These are phyloP conservation scores for Magnolia officinalis DNA, from an alignment of 164 flowering plant species.

Conservation along the genomic window DNA sequence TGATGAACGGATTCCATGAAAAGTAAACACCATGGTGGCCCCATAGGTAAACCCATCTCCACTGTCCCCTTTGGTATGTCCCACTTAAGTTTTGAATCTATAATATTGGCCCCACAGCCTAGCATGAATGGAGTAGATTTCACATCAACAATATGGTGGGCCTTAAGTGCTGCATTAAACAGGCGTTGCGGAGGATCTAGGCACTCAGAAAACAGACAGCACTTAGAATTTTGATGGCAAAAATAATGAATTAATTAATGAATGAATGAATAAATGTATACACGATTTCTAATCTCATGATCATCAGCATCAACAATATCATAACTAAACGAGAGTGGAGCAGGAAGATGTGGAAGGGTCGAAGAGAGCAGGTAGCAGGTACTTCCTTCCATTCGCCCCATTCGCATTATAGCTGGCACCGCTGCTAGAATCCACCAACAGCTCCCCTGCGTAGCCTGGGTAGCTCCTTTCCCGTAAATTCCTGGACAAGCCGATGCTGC, in stretches of 20 bases:
- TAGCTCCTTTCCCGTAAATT: conserved; percentile 42
- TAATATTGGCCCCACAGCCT: too few species aligned
- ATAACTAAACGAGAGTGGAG: conserved; percentile 14
- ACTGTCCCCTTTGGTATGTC: too few species aligned
- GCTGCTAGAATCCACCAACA: conserved; percentile 27
- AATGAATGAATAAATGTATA: not conserved
- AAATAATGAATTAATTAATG: not conserved
- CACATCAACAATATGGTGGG: too few species aligned
- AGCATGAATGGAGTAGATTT: too few species aligned
- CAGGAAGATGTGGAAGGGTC: conserved; percentile 28
- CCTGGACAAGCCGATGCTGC: conserved; percentile 52
- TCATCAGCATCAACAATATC: not conserved
- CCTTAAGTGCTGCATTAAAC: too few species aligned
- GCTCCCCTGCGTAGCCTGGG: conserved; percentile 48
- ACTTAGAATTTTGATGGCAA: too few species aligned
- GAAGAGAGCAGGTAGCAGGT: conserved; percentile 40
- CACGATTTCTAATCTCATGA: not conserved
- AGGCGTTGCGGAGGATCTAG: too few species aligned
- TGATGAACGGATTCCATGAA: too few species aligned
- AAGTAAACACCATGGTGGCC: too few species aligned
- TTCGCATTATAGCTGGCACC: conserved; percentile 47
- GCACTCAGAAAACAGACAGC: too few species aligned
- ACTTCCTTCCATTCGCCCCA: conserved; percentile 42
- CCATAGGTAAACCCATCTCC: too few species aligned
- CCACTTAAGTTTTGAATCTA: too few species aligned